phyloP scores from a whole-genome alignment of 2,329 filamentous ascomycete species.

The Mariannaea sp. region DNA sequence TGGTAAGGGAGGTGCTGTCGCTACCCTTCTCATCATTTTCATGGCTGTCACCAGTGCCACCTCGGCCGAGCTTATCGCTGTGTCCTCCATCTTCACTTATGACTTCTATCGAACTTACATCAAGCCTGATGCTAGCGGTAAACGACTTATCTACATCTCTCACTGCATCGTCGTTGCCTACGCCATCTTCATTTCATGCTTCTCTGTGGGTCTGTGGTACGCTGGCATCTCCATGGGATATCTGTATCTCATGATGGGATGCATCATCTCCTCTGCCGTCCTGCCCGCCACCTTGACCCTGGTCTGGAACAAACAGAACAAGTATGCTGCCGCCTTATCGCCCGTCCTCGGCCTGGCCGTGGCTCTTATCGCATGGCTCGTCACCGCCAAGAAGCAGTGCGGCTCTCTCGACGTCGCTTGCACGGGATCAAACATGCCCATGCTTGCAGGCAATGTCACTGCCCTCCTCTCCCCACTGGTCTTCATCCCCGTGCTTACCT shows the following conservation, averaged over 20 bases:
- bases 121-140: conserved; percentile 76
- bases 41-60: conserved; percentile 32
- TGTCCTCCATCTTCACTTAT: conserved; percentile 82
- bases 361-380: conserved; percentile 75
- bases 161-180: conserved; percentile 72
- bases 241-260: conserved; percentile 88
- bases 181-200: conserved; percentile 75
- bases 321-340: conserved; percentile 69
- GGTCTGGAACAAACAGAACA: conserved; percentile 79
- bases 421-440: conserved; percentile 82
- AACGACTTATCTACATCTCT: conserved; percentile 79
- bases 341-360: conserved; percentile 70
- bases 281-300: conserved; percentile 81
- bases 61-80: conserved; percentile 79
- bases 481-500: conserved; percentile 77
- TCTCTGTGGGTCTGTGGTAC: conserved; percentile 76
- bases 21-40: conserved; percentile 35
- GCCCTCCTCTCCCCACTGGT: conserved; percentile 78
- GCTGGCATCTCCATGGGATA: conserved; percentile 86
- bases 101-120: conserved; percentile 70
- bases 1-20: conserved; percentile 44
- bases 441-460: conserved; percentile 85
- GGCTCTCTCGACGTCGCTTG: conserved; percentile 71
- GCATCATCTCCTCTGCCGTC: conserved; percentile 85
- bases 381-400: conserved; percentile 68